Conservation (phyloP, 2,329 filamentous ascomycete species). For the Arthrobotrys entomopaga region DNA sequence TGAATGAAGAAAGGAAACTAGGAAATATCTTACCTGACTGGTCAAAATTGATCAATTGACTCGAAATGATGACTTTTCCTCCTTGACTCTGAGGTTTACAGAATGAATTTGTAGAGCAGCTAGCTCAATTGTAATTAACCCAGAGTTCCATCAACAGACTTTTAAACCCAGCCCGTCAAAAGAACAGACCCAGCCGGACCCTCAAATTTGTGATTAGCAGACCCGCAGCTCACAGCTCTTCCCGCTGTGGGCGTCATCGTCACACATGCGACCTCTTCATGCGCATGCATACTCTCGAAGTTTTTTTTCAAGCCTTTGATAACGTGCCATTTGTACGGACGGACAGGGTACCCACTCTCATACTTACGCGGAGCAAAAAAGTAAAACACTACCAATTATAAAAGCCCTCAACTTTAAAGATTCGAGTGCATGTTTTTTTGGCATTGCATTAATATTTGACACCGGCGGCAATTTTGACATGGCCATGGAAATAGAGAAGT, state of each 20-base stretch:
- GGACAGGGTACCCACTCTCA: slow-evolving; percentile 14
- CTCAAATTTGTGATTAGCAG: slow-evolving; percentile 14
- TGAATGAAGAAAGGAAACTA: too few relatives aligned
- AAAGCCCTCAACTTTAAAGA: not conserved
- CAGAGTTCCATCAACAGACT: not conserved
- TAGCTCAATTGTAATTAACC: not conserved
- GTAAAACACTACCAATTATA: slow-evolving; percentile 8
- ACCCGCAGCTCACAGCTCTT: slow-evolving; percentile 11
- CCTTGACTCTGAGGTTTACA: not conserved
- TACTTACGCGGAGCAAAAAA: not conserved
- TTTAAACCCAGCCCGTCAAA: slow-evolving; percentile 37
- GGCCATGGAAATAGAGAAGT: not conserved
- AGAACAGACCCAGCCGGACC: not conserved
- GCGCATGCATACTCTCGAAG: slow-evolving; percentile 19
- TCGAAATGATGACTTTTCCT: not conserved
- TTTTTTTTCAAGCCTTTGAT: slow-evolving; percentile 44
- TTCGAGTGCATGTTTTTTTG: not conserved
- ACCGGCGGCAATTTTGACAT: slow-evolving; percentile 17
- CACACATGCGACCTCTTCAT: slow-evolving; percentile 6
- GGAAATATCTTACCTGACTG: too few relatives aligned
- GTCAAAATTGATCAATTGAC: not conserved
- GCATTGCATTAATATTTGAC: not conserved
- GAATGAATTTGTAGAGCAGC: not conserved
- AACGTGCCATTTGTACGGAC: slow-evolving; percentile 38
- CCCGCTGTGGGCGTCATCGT: slow-evolving; percentile 31